Percentiles rank a stretch among this genome's conserved stretches.
Evolutionary conservation across 2,329 filamentous ascomycete genomes (phyloP).

Genomic region (Stromatinia cepivora): DNA sequence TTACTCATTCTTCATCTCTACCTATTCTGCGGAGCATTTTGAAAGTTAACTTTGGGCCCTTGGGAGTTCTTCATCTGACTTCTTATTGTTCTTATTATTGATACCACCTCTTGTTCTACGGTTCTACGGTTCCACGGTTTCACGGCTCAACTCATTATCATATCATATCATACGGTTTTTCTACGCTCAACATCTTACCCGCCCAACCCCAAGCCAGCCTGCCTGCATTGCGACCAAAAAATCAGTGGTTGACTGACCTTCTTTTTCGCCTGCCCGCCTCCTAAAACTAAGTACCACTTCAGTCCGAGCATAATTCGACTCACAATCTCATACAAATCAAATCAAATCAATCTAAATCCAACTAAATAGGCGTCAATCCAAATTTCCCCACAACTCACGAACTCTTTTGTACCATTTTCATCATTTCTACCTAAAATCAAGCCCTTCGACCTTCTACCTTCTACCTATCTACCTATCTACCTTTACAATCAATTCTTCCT

Average conservation of each 20-base stretch:
- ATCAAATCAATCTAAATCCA: background rate
- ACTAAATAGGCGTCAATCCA: background rate
- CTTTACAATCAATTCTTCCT: background rate
- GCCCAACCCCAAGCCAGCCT: background rate
- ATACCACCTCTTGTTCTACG: background rate
- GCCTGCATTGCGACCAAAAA: background rate
- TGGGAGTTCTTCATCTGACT: background rate
- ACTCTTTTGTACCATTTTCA: background rate
- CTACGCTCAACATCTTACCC: slow-evolving; percentile 1
- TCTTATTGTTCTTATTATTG: background rate
- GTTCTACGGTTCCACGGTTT: background rate
- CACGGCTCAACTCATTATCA: background rate
- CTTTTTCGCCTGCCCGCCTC: slow-evolving; percentile 4
- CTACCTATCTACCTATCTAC: too few species aligned
- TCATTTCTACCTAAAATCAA: slow-evolving; percentile 19
- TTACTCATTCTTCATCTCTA: background rate
- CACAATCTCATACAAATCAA: background rate
- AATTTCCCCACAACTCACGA: slow-evolving; percentile 9
- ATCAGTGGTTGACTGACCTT: background rate
- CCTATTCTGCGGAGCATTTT: background rate
- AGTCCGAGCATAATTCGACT: background rate
- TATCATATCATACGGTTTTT: background rate
- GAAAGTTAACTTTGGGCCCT: background rate
- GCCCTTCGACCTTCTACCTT: background rate
- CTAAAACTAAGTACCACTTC: background rate